Evolutionary conservation across 805 yeast species (phyloP), one percentile per base, ranked within the genome.

Genomic region (Candida andamanensis): DNA sequence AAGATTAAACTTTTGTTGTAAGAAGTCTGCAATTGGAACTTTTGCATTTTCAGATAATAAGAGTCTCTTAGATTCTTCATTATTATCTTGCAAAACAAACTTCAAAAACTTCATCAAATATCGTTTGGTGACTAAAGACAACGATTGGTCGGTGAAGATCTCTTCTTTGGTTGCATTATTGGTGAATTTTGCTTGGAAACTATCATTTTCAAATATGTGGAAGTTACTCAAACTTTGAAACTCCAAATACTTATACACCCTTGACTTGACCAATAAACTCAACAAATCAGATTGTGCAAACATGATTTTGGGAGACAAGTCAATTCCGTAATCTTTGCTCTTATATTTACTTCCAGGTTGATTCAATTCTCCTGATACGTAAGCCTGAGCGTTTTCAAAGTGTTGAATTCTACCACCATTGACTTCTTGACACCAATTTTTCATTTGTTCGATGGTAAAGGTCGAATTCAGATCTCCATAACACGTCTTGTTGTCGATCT

Each of bases 201-300:
- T 70, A 56, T 90, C 97, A 52, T 85, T 82, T 57, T 89, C 96
- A 59, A 74, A 92, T n/a, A 95, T 85, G 56, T 92, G 97, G 63
- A 90, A 89, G 42, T 79, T 81, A 27, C 85, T 76, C 42, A 90
- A 63, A 15, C 95, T 79, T 62, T 86, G 94, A 62, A 90, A 90
- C 56, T 92, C 97, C 52, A 92, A 68, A 58, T 90, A 90, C 53
- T 85, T 80, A 54, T 85, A 85, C 14, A 92, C 97, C 41, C 95
- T 74, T 30, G 94, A 79, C 53, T 85, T 82, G 39, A 89, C 69
- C 38, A 90, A 67, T 35, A 90, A 64, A 4, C 83, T 74, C 42
- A 90, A 67, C 47, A 92, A 67, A 56, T 89, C 96, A n/a, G 92
- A 80, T 56, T 80, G 78, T 23, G 96, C 92, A 59, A 92, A 90